phyloP scores from a whole-genome alignment of 148 eudicot genomes.

The Diospyros kaki region DNA sequence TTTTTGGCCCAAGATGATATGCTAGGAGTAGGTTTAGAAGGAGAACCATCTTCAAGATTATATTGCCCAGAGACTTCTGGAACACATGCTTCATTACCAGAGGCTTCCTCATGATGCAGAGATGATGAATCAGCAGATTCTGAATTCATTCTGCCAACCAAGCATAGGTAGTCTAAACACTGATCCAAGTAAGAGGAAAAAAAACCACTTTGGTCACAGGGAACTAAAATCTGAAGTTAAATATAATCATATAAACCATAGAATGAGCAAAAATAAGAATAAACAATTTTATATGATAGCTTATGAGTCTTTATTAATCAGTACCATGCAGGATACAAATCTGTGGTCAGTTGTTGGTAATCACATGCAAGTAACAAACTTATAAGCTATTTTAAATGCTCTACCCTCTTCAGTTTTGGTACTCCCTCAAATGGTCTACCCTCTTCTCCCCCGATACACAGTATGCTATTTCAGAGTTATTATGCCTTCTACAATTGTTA shows the following conservation, averaged over 20 bases:
- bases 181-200: not conserved
- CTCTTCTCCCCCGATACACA: no score
- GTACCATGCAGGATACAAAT: not conserved
- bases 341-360: no score
- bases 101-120: conserved; percentile 23
- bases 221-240: not conserved
- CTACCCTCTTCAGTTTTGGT: no score
- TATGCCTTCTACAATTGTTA: no score
- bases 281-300: not conserved
- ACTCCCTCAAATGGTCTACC: no score
- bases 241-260: not conserved
- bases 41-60: conserved; percentile 26
- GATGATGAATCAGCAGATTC: conserved; percentile 38
- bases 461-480: no score
- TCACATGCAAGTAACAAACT: not conserved
- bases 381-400: not conserved
- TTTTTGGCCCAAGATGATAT: conserved; percentile 49
- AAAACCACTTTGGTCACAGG: not conserved
- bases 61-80: conserved; percentile 29
- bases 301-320: not conserved
- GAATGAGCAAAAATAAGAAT: conserved; percentile 1
- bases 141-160: conserved; percentile 53
- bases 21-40: conserved; percentile 33
- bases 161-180: conserved; percentile 2
- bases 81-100: conserved; percentile 34